Percentiles rank a stretch among this genome's conserved stretches.
These are phyloP conservation scores for Hamamelis virginiana DNA, from an alignment of 164 flowering plant species.

Conservation along the genomic window DNA sequence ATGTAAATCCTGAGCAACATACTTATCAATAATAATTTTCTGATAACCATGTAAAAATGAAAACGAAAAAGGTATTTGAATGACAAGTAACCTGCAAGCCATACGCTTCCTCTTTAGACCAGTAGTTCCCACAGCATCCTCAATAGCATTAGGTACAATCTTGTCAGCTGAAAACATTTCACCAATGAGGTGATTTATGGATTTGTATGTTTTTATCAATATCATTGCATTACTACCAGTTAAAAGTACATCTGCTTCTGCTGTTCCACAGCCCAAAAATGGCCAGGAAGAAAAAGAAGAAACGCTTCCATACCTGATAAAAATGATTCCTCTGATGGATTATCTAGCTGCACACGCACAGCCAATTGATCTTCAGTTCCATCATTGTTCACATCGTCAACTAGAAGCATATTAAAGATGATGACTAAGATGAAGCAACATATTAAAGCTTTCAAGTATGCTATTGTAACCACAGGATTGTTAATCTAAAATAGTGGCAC, in stretches of 20 bases:
- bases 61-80: background rate
- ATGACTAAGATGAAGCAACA: background rate
- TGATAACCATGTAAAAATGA: background rate
- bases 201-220: background rate
- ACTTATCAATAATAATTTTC: background rate
- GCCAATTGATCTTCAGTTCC: slow-evolving; percentile 24
- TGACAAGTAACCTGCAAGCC: slow-evolving; percentile 39
- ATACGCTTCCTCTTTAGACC: slow-evolving; percentile 50
- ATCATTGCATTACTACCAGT: slow-evolving; percentile 5
- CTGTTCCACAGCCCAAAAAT: background rate
- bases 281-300: slow-evolving; percentile 1
- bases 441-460: background rate
- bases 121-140: slow-evolving; percentile 23
- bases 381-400: slow-evolving; percentile 20
- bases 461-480: background rate
- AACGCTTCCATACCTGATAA: slow-evolving; percentile 33
- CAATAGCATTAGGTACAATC: slow-evolving; percentile 19
- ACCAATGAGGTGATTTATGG: slow-evolving; percentile 13
- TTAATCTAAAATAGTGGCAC: background rate
- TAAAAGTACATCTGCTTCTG: background rate
- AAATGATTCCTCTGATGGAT: slow-evolving; percentile 20
- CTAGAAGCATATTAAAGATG: slow-evolving; percentile 22
- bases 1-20: too few relatives aligned
- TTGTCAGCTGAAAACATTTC: slow-evolving; percentile 41
- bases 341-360: slow-evolving; percentile 20